Conservation (phyloP, 768 basidiomycete species). For the Tephrocybe sp. region DNA sequence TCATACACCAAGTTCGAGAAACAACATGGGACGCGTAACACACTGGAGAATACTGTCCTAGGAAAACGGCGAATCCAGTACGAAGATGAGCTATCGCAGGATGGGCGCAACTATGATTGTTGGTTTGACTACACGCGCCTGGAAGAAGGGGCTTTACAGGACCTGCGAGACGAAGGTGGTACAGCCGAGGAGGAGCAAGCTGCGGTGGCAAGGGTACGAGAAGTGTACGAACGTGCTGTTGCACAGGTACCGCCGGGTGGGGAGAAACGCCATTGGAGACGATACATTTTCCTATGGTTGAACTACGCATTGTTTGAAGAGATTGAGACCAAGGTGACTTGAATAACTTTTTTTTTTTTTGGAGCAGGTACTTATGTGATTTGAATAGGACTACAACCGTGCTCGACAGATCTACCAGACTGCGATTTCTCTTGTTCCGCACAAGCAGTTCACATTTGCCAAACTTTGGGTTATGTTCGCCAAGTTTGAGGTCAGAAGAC, state of each 20-base stretch:
- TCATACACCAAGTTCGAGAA: conserved; percentile 98
- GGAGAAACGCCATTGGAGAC: conserved; percentile 90
- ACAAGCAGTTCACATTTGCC: conserved; percentile 96
- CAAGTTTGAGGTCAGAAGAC: conserved; percentile 83
- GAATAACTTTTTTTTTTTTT: neutral
- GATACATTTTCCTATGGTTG: conserved; percentile 91
- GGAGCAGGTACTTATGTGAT: neutral
- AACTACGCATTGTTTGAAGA: conserved; percentile 98
- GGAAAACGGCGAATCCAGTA: conserved; percentile 99
- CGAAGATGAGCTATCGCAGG: conserved; percentile 91
- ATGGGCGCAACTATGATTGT: conserved; percentile 92
- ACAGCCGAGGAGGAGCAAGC: conserved; percentile 68
- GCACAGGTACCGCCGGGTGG: conserved; percentile 92
- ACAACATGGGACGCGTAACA: conserved; percentile 86
- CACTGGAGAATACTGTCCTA: conserved; percentile 90
- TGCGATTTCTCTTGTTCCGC: conserved; percentile 83
- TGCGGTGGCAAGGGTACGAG: conserved; percentile 68
- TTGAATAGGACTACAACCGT: conserved; percentile 73
- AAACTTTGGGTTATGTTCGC: conserved; percentile 95
- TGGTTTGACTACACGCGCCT: conserved; percentile 97
- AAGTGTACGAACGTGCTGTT: conserved; percentile 94
- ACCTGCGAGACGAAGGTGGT: conserved; percentile 72
- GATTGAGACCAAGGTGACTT: conserved; percentile 87
- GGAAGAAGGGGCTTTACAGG: conserved; percentile 83
- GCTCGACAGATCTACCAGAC: conserved; percentile 92